Conservation (phyloP, 2,329 filamentous ascomycete genomes). For the Scleromitrula shiraiana region DNA sequence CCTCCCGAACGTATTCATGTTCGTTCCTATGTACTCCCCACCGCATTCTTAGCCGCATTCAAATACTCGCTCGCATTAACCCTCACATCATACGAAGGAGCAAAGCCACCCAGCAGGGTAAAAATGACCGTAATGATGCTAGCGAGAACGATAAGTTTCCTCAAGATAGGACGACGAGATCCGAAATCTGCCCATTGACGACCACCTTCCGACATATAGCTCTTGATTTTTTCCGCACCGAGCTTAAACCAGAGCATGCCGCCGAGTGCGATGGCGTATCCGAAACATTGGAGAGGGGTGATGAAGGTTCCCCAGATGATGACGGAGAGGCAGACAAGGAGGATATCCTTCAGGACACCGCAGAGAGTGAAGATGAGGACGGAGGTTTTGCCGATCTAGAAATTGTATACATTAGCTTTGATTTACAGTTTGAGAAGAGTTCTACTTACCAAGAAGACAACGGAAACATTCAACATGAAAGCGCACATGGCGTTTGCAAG, state of each 20-base stretch:
- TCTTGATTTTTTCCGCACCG: slow-evolving; percentile 73
- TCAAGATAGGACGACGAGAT: slow-evolving; percentile 63
- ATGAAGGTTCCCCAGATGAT: slow-evolving; percentile 73
- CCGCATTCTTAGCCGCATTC: slow-evolving; percentile 25
- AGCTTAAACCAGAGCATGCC: slow-evolving; percentile 86
- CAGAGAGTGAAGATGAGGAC: slow-evolving; percentile 80
- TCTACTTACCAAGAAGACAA: slow-evolving; percentile 69
- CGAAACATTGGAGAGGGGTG: slow-evolving; percentile 69
- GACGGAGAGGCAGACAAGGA: slow-evolving; percentile 74
- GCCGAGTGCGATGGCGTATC: slow-evolving; percentile 70
- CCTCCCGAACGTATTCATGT: too few relatives aligned
- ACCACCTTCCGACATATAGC: slow-evolving; percentile 62
- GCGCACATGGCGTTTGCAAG: slow-evolving; percentile 70
- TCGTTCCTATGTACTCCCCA: slow-evolving; percentile 16
- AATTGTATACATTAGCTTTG: slow-evolving; percentile 7
- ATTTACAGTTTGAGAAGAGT: background rate
- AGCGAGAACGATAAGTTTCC: slow-evolving; percentile 67
- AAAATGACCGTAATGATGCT: slow-evolving; percentile 57
- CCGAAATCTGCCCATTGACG: slow-evolving; percentile 86
- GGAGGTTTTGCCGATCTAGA: slow-evolving; percentile 77
- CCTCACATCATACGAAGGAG: slow-evolving; percentile 49
- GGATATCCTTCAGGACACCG: slow-evolving; percentile 81
- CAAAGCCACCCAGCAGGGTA: slow-evolving; percentile 60
- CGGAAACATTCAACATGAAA: slow-evolving; percentile 76
- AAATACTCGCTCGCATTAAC: slow-evolving; percentile 39